Percentiles rank a stretch among this genome's conserved stretches.
phyloP scores from a whole-genome alignment of 306 rosid genomes.

The Trifolium fragiferum region DNA sequence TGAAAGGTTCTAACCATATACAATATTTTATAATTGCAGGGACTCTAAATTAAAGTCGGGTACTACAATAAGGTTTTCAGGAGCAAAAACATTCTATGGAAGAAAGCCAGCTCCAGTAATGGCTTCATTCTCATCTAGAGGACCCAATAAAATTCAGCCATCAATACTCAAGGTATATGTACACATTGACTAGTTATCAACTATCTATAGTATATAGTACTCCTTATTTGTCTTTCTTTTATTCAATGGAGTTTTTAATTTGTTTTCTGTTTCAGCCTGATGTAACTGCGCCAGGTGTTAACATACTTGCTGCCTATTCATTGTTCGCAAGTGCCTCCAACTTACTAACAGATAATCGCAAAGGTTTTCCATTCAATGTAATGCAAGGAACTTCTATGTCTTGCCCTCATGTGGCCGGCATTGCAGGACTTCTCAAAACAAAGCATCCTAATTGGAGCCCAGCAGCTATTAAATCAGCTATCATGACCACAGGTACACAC shows the following conservation, averaged over 20 bases:
- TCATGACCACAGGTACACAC: constrained; percentile 38
- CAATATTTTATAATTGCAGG: constrained; percentile 31
- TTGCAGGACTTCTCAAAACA: constrained; percentile 32
- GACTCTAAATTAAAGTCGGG: constrained; percentile 9
- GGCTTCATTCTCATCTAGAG: constrained; percentile 48
- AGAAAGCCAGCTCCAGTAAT: constrained; percentile 47
- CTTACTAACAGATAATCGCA: background rate
- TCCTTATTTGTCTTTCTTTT: background rate
- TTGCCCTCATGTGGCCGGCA: constrained; percentile 34
- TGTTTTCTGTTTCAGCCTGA: constrained; percentile 46
- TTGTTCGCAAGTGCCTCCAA: constrained; percentile 41
- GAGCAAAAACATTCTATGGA: constrained; percentile 33
- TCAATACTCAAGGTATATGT: constrained; percentile 44
- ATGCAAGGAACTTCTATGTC: constrained; percentile 37
- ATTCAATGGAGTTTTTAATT: background rate
- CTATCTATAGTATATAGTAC: background rate
- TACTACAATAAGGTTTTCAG: constrained; percentile 29
- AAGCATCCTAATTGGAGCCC: constrained; percentile 31
- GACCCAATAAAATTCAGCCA: constrained; percentile 43
- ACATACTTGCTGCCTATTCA: constrained; percentile 62
- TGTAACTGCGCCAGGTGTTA: constrained; percentile 52
- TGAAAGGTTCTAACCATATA: background rate
- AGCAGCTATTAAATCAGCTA: constrained; percentile 35
- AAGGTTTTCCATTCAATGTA: background rate
- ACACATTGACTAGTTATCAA: background rate